phyloP scores from a whole-genome alignment of 345 rosid species.

The Pistacia vera region DNA sequence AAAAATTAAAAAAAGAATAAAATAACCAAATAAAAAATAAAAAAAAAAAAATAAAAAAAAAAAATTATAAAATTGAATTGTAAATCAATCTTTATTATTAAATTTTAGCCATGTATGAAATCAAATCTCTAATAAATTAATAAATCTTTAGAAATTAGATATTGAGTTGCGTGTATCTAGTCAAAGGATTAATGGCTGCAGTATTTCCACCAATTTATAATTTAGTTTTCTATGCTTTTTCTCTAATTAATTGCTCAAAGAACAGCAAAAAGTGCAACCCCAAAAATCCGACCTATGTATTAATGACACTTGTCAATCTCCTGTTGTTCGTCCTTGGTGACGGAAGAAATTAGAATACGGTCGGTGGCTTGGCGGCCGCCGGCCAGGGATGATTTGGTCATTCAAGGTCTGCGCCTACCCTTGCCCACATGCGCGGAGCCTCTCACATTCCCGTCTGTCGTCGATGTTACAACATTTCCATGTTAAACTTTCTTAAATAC shows the following conservation, averaged over 20 bases:
- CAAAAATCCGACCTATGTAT: neutral
- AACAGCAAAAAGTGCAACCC: neutral
- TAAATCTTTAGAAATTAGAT: no score
- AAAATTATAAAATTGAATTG: no score
- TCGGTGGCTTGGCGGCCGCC: neutral
- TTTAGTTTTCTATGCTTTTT: no score
- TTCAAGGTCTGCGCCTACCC: neutral
- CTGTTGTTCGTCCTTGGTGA: neutral
- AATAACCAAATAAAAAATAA: no score
- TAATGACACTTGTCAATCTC: neutral
- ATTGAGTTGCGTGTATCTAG: no score
- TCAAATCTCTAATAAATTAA: no score
- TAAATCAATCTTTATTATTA: no score
- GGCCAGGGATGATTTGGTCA: neutral
- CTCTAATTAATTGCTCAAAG: neutral
- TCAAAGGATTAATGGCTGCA: no score
- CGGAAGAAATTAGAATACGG: neutral
- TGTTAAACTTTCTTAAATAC: neutral
- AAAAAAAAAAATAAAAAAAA: no score
- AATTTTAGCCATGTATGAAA: no score
- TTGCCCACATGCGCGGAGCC: neutral
- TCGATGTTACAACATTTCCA: neutral
- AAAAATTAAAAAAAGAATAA: no score
- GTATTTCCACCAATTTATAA: no score
- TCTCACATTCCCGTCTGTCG: neutral